Evolutionary conservation across 1,284 basidiomycete genomes (phyloP).

Genomic region (Lignosus rhinocerotis): DNA sequence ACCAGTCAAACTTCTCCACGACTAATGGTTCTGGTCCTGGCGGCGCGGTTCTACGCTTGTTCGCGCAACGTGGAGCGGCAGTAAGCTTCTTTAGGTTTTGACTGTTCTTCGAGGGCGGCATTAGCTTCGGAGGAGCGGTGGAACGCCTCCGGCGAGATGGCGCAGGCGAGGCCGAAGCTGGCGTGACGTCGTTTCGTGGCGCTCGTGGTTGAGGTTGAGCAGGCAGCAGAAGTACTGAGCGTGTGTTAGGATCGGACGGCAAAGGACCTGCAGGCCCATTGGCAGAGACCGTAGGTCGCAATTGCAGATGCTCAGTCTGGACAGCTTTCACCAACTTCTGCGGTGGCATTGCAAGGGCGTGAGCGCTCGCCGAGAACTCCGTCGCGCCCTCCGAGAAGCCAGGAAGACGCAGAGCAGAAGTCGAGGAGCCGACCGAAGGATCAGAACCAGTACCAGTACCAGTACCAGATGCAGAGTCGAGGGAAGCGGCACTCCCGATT

Average conservation of each 20-base stretch:
- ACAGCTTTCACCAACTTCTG: background rate
- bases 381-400: background rate
- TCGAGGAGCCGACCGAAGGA: background rate
- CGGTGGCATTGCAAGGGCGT: background rate
- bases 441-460: background rate
- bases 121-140: too few species aligned
- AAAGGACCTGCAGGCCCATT: background rate
- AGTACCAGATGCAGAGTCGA: background rate
- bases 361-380: background rate
- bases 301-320: background rate
- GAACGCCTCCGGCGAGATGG: too few species aligned
- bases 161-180: too few species aligned
- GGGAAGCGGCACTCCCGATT: background rate
- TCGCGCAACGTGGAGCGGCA: too few species aligned
- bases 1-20: too few species aligned
- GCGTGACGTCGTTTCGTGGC: too few species aligned
- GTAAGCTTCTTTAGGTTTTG: too few species aligned
- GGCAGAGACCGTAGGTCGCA: background rate
- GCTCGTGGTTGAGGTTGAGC: too few species aligned
- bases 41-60: too few species aligned
- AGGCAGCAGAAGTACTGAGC: too few species aligned
- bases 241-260: background rate
- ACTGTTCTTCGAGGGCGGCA: too few species aligned
- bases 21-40: too few species aligned
- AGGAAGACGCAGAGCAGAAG: background rate